Conservation (phyloP, 139 green algal genomes). For the Tetradesmus obliquus region DNA sequence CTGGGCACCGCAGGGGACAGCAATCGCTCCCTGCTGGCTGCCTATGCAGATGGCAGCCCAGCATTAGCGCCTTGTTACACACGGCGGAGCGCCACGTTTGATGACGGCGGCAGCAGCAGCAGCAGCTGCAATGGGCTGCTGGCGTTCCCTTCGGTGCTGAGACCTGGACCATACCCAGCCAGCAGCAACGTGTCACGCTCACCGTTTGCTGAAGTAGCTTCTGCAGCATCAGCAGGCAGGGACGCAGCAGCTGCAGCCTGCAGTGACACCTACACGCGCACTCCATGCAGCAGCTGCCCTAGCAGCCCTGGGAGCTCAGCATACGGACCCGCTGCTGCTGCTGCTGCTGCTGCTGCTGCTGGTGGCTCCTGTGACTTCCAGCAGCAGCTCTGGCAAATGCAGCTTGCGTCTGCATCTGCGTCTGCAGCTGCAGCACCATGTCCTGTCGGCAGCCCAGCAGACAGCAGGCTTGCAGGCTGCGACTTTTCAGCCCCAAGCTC, state of each 20-base stretch:
- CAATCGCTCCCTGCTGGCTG: not conserved
- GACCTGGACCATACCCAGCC: not conserved
- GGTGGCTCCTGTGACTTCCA: not conserved
- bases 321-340: not conserved
- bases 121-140: not conserved
- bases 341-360: not conserved
- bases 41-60: not conserved
- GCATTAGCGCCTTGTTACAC: not conserved
- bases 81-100: not conserved
- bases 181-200: not conserved
- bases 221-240: not conserved
- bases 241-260: no score
- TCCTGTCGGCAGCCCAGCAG: not conserved
- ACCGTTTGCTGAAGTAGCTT: not conserved
- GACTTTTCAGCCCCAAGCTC: not conserved
- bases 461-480: no score
- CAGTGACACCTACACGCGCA: not conserved
- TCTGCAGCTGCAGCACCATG: not conserved
- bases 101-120: not conserved
- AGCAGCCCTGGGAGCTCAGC: not conserved
- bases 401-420: not conserved
- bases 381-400: not conserved
- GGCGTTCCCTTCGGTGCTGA: not conserved
- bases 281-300: not conserved
- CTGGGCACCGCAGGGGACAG: no score